Percentiles rank a stretch among this genome's conserved stretches.
These are phyloP conservation scores for Hirsutella minnesotensis DNA, from an alignment of 2,329 filamentous ascomycete genomes.

Conservation along the genomic window DNA sequence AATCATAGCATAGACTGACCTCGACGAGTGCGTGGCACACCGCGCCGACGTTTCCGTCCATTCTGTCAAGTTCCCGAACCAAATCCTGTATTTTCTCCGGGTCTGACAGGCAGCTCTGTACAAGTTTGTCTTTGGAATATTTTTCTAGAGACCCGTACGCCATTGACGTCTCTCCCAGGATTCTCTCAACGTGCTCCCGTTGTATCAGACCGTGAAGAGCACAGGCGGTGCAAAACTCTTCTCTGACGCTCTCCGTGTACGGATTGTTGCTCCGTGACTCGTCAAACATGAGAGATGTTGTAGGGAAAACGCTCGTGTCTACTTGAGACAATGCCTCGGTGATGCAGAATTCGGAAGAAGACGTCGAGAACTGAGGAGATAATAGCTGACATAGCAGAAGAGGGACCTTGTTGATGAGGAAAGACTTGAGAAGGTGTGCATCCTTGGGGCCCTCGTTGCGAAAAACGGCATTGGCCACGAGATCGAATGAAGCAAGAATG, in stretches of 20 bases:
- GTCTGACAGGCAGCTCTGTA: constrained; percentile 67
- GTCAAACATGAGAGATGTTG: constrained; percentile 46
- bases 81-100: constrained; percentile 64
- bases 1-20: constrained; percentile 23
- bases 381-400: constrained; percentile 40
- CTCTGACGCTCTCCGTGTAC: constrained; percentile 45
- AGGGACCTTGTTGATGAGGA: constrained; percentile 60
- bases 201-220: constrained; percentile 77
- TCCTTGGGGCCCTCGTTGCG: constrained; percentile 41
- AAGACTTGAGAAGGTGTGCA: constrained; percentile 72
- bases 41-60: constrained; percentile 84
- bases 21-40: constrained; percentile 69
- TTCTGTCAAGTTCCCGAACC: constrained; percentile 72
- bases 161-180: constrained; percentile 77
- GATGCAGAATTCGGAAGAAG: constrained; percentile 61
- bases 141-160: constrained; percentile 61
- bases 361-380: constrained; percentile 60
- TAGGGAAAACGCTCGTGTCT: constrained; percentile 65
- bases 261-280: constrained; percentile 44
- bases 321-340: constrained; percentile 65
- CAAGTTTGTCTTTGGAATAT: constrained; percentile 65
- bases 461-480: constrained; percentile 77
- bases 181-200: constrained; percentile 61
- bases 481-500: constrained; percentile 79
- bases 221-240: constrained; percentile 82